Percentiles rank a stretch among this genome's conserved stretches.
Evolutionary conservation across 2,329 filamentous ascomycete species (phyloP).

Genomic region (Penicillium janthinellum): DNA sequence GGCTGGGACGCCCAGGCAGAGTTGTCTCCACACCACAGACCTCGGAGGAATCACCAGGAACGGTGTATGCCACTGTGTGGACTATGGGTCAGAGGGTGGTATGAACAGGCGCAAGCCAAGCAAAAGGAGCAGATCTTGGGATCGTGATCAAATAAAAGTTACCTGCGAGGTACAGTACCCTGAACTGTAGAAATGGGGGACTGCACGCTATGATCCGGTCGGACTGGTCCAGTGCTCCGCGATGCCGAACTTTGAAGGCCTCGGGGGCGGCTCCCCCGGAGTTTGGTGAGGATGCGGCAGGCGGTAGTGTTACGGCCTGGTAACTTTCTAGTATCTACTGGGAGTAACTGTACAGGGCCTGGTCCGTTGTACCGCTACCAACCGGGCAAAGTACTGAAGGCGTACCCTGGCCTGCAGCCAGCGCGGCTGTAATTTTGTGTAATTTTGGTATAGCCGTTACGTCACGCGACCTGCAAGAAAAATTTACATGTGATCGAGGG

Average conservation of each 20-base stretch:
- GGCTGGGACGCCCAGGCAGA: not conserved
- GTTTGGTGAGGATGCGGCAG: not conserved
- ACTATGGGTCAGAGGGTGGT: not conserved
- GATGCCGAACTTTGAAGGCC: not conserved
- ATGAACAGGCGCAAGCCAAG: no score
- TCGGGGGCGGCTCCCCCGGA: slow-evolving; percentile 6
- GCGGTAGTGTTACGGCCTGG: not conserved
- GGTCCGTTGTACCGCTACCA: not conserved
- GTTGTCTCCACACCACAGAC: not conserved
- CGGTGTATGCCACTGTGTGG: not conserved
- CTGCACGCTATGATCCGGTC: not conserved
- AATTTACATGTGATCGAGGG: slow-evolving; percentile 41
- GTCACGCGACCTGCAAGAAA: slow-evolving; percentile 37
- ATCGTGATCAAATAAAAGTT: no score
- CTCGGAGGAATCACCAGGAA: not conserved
- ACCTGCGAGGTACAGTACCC: not conserved
- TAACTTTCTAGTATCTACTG: not conserved
- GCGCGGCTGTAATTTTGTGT: slow-evolving; percentile 16
- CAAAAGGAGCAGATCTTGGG: no score
- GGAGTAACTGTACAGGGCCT: no score
- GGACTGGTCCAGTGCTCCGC: not conserved
- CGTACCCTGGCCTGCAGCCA: not conserved
- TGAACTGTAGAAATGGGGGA: not conserved
- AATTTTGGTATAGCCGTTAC: slow-evolving; percentile 34
- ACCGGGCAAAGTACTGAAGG: not conserved